Evolutionary conservation across 2,329 filamentous ascomycete genomes (phyloP).

Genomic region (Sporothrix globosa): DNA sequence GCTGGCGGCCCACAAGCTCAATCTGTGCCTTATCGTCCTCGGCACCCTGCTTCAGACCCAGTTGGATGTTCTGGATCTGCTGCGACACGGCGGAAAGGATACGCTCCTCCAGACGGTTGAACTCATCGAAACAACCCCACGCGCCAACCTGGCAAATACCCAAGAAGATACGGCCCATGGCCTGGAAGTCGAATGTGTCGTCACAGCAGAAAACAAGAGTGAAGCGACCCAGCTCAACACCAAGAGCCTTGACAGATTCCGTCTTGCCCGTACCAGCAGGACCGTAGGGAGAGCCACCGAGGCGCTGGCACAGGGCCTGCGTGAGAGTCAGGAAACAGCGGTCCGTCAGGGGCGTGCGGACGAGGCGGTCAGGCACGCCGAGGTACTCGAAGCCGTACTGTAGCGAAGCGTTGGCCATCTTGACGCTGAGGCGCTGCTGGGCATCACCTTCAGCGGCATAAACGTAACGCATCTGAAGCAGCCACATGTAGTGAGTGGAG

Average conservation of each 20-base stretch:
- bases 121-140: conserved; percentile 99
- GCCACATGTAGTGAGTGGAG: conserved; percentile 85
- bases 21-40: conserved; percentile 86
- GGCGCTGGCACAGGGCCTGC: conserved; percentile 89
- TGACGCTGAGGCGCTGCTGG: conserved; percentile 80
- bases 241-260: conserved; percentile 96
- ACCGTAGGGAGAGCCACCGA: conserved; percentile 96
- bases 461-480: conserved; percentile 95
- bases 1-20: conserved; percentile 87
- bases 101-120: conserved; percentile 97
- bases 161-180: conserved; percentile 98
- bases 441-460: conserved; percentile 82
- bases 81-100: conserved; percentile 98
- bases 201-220: conserved; percentile 99
- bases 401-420: conserved; percentile 95
- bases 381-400: conserved; percentile 98
- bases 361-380: conserved; percentile 92
- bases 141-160: conserved; percentile 99
- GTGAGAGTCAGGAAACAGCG: conserved; percentile 98
- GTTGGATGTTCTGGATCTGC: conserved; percentile 98
- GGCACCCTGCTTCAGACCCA: conserved; percentile 83
- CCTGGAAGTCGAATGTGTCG: conserved; percentile 99
- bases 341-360: conserved; percentile 94
- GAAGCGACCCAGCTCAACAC: conserved; percentile 93
- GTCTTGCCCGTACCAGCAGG: conserved; percentile 98